Base-by-base conservation (phyloP, 2,329 filamentous ascomycete species). In the Phaeophleospora eucalypticola region DNA sequence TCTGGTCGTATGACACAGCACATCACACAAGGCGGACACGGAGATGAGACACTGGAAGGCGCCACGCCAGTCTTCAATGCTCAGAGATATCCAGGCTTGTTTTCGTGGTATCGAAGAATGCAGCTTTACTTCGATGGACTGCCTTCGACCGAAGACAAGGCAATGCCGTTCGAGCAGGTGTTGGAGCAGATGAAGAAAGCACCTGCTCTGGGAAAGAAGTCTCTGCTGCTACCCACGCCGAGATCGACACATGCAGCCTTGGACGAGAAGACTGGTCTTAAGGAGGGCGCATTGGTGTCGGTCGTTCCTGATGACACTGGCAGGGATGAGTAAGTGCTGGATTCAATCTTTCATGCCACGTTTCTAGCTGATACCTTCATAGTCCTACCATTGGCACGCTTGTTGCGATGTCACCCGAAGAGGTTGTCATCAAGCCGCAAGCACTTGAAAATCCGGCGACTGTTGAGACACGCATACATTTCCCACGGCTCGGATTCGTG, bases 221-320 rank as follows among this genome's bases (percentile, higher is more conserved):
- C 55, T 1, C 32, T 60, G 17, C 48, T 65, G 29, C 54, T 70
- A 12, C 68, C 63, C 3, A 62, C 66, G 2, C 57, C 59, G 7
- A 59, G 56, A 24, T 47, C 51, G 1, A 36, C 56, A 34, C 58
- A 63, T 42, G 20, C 44, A 2, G 56, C 54, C 3, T 52, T 70
- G 9, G 64, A 68, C 51, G 38, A 38, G 12, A 54, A 61, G 47
- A 56, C 51, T 21, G 66, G 68, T 0, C 45, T 71, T 20, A 46
- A 45, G 9, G 52, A 56, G 14, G 68, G 68, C 0, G 58, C 45
- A 2, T 7, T 55, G 18, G 65, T 71, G 1, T 61, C 54, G 19
- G 58, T 72, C 1, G 61, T 58, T 18, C 69, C 69, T 1, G 68
- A 71, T 57, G 68, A 72, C 54, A 71, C 66, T 16, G 69, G 69